Percentiles rank a stretch among this genome's conserved stretches.
These are phyloP conservation scores for Diaporthe sp. DNA, from an alignment of 2,329 filamentous ascomycete species.

Conservation along the genomic window DNA sequence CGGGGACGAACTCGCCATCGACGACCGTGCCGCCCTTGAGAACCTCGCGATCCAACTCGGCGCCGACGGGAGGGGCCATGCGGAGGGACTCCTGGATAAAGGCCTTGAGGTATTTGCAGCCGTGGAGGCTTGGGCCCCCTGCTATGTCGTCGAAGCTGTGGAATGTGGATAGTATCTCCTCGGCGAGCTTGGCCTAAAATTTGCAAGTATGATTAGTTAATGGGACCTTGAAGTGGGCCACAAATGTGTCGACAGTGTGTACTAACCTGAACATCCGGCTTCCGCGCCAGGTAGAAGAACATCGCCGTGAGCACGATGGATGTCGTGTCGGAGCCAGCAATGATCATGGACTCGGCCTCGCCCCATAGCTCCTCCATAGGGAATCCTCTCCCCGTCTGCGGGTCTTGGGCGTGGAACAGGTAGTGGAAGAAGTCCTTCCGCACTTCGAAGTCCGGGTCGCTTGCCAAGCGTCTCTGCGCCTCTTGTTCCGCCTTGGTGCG, in stretches of 20 bases:
- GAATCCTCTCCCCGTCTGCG: conserved; percentile 43
- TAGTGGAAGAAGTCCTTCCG: conserved; percentile 48
- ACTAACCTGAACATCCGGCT: conserved; percentile 17
- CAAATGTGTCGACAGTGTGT: no score
- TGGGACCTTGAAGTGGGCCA: no score
- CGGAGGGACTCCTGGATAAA: conserved; percentile 49
- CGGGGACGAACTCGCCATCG: conserved; percentile 33
- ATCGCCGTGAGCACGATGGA: conserved; percentile 23
- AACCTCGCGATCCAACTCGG: conserved; percentile 26
- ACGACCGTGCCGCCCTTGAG: conserved; percentile 33
- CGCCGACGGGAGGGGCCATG: conserved; percentile 48
- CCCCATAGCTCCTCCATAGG: conserved; percentile 33
- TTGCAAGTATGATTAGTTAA: neutral
- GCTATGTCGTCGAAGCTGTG: conserved; percentile 40
- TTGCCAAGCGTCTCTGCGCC: conserved; percentile 14
- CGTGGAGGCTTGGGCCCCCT: conserved; percentile 26
- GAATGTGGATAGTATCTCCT: conserved; percentile 39
- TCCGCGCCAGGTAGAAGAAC: conserved; percentile 41
- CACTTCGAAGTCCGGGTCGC: conserved; percentile 29
- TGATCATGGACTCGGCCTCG: conserved; percentile 39
- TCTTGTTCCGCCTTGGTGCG: conserved; percentile 41
- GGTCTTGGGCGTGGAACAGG: conserved; percentile 45
- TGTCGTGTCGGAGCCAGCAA: conserved; percentile 43
- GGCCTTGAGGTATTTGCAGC: conserved; percentile 45
- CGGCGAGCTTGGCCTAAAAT: conserved; percentile 24